Conservation (phyloP, 169 alveolate genomes). For the Cryptosporidium parvum region DNA sequence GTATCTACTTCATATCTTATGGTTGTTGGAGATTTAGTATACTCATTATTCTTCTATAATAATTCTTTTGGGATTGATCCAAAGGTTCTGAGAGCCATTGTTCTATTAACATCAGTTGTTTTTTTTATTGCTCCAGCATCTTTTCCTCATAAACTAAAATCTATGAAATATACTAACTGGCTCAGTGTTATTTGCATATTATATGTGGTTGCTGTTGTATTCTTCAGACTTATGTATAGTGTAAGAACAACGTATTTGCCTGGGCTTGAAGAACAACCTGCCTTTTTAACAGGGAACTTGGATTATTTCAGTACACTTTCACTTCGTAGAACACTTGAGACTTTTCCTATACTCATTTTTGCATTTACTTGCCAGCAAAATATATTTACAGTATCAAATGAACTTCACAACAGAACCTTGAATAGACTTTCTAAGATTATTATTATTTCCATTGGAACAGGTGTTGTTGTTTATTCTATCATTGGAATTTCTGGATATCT, state of each 20-base stretch:
- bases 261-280: constrained; percentile 9
- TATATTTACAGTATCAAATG: constrained; percentile 66
- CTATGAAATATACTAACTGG: constrained; percentile 74
- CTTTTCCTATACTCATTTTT: constrained; percentile 74
- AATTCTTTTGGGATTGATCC: constrained; percentile 60
- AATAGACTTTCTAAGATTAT: constrained; percentile 46
- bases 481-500: constrained; percentile 71
- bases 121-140: constrained; percentile 75
- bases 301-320: constrained; percentile 38
- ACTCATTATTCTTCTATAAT: constrained; percentile 35
- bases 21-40: constrained; percentile 73
- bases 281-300: constrained; percentile 28
- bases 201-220: constrained; percentile 58
- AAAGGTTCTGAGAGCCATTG: constrained; percentile 66
- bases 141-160: constrained; percentile 63
- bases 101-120: constrained; percentile 47
- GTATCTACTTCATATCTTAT: constrained; percentile 69
- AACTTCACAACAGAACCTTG: constrained; percentile 62
- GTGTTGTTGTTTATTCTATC: constrained; percentile 28
- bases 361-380: constrained; percentile 77
- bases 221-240: constrained; percentile 27
- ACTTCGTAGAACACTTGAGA: constrained; percentile 21
- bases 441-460: constrained; percentile 25
- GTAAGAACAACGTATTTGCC: background rate
- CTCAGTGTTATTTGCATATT: constrained; percentile 58